Evolutionary conservation across 805 yeast genomes (phyloP).

Genomic region (Kregervanrija fluxuum): DNA sequence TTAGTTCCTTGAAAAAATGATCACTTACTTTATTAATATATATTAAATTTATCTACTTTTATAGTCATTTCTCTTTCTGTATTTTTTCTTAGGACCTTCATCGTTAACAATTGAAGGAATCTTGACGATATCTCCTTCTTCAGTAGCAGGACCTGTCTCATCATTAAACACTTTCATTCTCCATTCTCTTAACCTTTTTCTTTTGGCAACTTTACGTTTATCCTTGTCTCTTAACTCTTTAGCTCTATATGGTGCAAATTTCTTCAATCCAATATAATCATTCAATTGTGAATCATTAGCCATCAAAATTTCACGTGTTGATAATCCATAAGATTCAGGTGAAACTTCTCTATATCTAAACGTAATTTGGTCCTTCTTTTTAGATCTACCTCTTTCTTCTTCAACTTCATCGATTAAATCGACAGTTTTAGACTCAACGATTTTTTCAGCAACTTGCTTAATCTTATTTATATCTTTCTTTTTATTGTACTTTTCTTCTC

Average conservation of each 20-base stretch:
- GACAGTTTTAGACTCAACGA: constrained; percentile 68
- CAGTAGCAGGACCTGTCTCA: constrained; percentile 19
- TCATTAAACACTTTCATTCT: constrained; percentile 70
- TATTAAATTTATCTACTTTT: not conserved
- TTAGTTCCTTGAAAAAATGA: too few species aligned
- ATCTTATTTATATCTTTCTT: constrained; percentile 58
- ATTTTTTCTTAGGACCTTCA: constrained; percentile 20
- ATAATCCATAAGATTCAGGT: constrained; percentile 85
- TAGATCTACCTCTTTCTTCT: constrained; percentile 54
- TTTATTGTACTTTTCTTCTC: constrained; percentile 43
- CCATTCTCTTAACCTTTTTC: constrained; percentile 83
- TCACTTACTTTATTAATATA: too few species aligned
- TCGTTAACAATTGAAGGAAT: constrained; percentile 22
- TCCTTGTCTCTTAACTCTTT: constrained; percentile 68
- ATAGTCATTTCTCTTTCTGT: constrained; percentile 5
- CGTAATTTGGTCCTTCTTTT: constrained; percentile 38
- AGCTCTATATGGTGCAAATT: constrained; percentile 87
- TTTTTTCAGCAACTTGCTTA: constrained; percentile 62
- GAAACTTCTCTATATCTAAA: constrained; percentile 92
- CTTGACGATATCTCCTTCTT: constrained; percentile 21
- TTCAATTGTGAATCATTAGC: constrained; percentile 88
- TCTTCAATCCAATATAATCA: constrained; percentile 79
- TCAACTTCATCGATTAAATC: constrained; percentile 64
- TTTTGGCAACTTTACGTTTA: constrained; percentile 75
- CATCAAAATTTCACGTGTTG: constrained; percentile 76